Evolutionary conservation across 495 filamentous ascomycete genomes (phyloP).

Genomic region (Penicillium cataractarum): DNA sequence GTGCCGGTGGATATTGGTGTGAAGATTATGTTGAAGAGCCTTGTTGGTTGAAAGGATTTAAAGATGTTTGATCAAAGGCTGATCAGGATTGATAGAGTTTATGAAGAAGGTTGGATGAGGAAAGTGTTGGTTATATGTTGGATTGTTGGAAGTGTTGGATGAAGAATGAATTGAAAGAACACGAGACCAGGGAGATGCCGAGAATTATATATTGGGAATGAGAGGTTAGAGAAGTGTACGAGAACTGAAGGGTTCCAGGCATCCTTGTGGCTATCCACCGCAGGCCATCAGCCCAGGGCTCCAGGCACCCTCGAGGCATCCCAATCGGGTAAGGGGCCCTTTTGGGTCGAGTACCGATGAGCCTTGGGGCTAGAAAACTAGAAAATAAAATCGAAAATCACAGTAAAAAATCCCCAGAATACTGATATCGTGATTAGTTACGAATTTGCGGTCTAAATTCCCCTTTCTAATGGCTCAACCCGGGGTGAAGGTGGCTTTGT

Average conservation of each 20-base stretch:
- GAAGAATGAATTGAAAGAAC: slow-evolving; percentile 10
- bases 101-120: neutral
- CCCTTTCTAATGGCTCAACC: neutral
- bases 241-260: slow-evolving; percentile 3
- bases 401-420: neutral
- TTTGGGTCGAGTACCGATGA: slow-evolving; percentile 1
- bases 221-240: neutral
- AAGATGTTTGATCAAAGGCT: neutral
- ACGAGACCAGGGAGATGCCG: neutral
- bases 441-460: neutral
- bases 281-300: neutral
- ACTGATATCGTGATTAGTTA: neutral
- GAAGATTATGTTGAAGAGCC: neutral
- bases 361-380: neutral
- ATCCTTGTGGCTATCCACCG: neutral
- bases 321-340: neutral
- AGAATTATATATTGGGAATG: neutral
- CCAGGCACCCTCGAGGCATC: neutral
- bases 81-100: slow-evolving; percentile 5
- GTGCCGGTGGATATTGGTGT: neutral
- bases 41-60: slow-evolving; percentile 4
- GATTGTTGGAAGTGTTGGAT: slow-evolving; percentile 8
- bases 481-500: slow-evolving; percentile 11
- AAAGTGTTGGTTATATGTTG: slow-evolving; percentile 3
- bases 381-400: neutral